These are phyloP conservation scores for Zopfia rhizophila DNA, from an alignment of 2,329 filamentous ascomycete genomes.

Conservation along the genomic window DNA sequence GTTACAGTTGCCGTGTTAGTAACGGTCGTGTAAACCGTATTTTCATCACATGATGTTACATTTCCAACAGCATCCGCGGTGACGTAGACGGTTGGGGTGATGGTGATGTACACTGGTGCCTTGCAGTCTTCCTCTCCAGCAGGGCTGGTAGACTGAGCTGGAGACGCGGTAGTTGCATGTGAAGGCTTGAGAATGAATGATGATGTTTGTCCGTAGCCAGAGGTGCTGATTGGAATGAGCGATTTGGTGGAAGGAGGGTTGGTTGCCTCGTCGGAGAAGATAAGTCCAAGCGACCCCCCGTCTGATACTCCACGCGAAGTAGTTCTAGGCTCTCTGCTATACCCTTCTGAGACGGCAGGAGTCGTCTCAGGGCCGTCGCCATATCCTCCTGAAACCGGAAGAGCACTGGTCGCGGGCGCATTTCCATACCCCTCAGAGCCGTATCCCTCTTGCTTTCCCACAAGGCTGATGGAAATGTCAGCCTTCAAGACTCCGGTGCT, in stretches of 20 bases:
- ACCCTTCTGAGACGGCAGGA: too few relatives aligned
- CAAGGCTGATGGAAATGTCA: slow-evolving; percentile 7
- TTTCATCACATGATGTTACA: slow-evolving; percentile 20
- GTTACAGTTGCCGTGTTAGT: slow-evolving; percentile 41
- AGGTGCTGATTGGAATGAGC: too few relatives aligned
- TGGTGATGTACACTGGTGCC: slow-evolving; percentile 34
- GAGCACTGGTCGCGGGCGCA: not conserved
- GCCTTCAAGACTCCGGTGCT: not conserved
- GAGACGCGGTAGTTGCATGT: slow-evolving; percentile 15
- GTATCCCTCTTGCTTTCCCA: not conserved
- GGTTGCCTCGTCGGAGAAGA: slow-evolving; percentile 18
- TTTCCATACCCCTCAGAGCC: slow-evolving; percentile 1
- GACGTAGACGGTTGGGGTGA: slow-evolving; percentile 40
- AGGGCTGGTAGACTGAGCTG: slow-evolving; percentile 1
- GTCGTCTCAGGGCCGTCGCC: slow-evolving; percentile 3
- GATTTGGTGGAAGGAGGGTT: too few relatives aligned
- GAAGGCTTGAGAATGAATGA: slow-evolving; percentile 2
- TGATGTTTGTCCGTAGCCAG: slow-evolving; percentile 3
- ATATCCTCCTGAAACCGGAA: too few relatives aligned
- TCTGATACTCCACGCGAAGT: too few relatives aligned
- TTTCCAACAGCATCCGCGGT: slow-evolving; percentile 26
- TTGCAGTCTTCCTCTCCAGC: slow-evolving; percentile 27
- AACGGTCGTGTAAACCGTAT: slow-evolving; percentile 31
- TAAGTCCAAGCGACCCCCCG: slow-evolving; percentile 1
- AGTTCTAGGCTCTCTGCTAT: too few relatives aligned